phyloP scores from a whole-genome alignment of 352 stramenopile species.

The Globisporangium parvum region DNA sequence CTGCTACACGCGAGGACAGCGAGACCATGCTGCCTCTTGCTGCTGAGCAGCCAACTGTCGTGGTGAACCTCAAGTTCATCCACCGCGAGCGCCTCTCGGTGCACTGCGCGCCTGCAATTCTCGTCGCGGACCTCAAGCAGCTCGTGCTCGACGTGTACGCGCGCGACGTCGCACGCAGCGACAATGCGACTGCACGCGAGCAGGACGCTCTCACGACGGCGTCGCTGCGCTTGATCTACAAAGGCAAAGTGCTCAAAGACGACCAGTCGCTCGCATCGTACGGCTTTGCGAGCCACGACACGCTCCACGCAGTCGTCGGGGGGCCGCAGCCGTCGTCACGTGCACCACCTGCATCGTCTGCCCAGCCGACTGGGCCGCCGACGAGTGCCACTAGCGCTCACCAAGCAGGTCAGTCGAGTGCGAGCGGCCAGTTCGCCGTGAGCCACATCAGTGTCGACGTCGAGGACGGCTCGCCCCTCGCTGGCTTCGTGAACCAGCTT shows the following conservation, averaged over 20 bases:
- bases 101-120: constrained; percentile 12
- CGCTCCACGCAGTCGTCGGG: constrained; percentile 32
- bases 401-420: too few species aligned
- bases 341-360: not conserved
- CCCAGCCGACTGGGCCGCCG: not conserved
- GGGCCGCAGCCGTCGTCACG: constrained; percentile 7
- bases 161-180: not conserved
- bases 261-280: constrained; percentile 23
- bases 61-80: constrained; percentile 43
- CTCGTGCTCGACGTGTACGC: constrained; percentile 12
- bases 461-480: constrained; percentile 6
- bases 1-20: too few species aligned
- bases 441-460: constrained; percentile 12
- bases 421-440: not conserved
- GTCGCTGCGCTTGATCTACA: constrained; percentile 40
- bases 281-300: constrained; percentile 31
- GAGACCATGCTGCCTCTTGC: too few species aligned
- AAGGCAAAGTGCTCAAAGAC: constrained; percentile 44
- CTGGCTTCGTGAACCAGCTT: constrained; percentile 12
- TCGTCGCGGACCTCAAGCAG: constrained; percentile 23
- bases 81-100: constrained; percentile 24
- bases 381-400: too few species aligned
- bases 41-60: too few species aligned
- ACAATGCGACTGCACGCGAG: not conserved
- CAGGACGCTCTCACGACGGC: not conserved